These are phyloP conservation scores for Nicotiana sylvestris DNA, from an alignment of 257 asterid species.

Conservation along the genomic window DNA sequence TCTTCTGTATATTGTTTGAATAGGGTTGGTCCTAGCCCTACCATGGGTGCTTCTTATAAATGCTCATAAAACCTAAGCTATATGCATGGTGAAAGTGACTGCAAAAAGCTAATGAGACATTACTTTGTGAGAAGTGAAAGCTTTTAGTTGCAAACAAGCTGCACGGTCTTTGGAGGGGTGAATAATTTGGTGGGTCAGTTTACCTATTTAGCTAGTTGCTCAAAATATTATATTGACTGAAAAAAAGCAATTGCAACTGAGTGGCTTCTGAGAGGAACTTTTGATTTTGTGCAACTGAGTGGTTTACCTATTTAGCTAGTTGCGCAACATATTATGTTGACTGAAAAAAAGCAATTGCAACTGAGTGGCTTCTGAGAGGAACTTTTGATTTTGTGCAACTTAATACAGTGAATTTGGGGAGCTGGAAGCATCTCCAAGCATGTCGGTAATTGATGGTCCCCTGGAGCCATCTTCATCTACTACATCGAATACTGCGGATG, in stretches of 20 bases:
- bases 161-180: background rate
- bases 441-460: conserved; percentile 84
- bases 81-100: background rate
- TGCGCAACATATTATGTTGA: background rate
- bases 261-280: conserved; percentile 1
- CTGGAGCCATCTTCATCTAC: conserved; percentile 69
- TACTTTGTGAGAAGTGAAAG: conserved; percentile 3
- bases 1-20: background rate
- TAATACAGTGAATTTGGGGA: conserved; percentile 80
- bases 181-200: background rate
- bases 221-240: background rate
- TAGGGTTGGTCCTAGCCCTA: background rate
- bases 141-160: background rate
- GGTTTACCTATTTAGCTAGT: background rate
- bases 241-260: background rate
- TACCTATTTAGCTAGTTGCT: background rate
- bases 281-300: background rate
- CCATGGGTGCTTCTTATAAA: background rate
- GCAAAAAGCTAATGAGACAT: background rate
- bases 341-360: background rate
- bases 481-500: conserved; percentile 39
- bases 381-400: background rate
- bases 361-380: background rate
- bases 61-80: background rate
- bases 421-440: conserved; percentile 85